phyloP scores from a whole-genome alignment of 2,329 filamentous ascomycete species.

The Juglanconis sp. region DNA sequence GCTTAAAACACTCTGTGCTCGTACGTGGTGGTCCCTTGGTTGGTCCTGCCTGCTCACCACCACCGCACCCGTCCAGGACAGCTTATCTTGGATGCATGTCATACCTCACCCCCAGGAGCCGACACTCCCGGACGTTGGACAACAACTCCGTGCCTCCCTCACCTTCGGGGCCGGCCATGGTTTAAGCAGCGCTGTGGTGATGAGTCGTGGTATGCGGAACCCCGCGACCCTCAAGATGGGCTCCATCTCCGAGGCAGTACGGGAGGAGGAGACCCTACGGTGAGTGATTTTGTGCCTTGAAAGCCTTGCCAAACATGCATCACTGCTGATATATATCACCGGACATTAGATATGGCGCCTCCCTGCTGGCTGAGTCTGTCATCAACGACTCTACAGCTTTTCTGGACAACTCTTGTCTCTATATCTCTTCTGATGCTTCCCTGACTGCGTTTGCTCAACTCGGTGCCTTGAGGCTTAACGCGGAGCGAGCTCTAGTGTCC shows the following conservation, averaged over 20 bases:
- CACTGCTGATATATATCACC: not conserved
- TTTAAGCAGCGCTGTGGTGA: not conserved
- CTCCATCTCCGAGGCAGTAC: not conserved
- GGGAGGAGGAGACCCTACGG: not conserved
- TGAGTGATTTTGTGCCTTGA: not conserved
- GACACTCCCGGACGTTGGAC: too few species aligned
- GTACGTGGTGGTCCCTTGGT: too few species aligned
- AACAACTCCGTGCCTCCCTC: not conserved
- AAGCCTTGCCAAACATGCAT: not conserved
- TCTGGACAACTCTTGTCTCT: not conserved
- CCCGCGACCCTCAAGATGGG: not conserved
- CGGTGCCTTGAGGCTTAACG: conserved; percentile 39
- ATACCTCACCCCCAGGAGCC: too few species aligned
- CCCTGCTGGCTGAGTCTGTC: conserved; percentile 1
- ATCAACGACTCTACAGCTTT: not conserved
- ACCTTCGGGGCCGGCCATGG: not conserved
- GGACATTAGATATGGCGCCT: not conserved
- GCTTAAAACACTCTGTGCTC: too few species aligned
- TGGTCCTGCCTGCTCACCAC: too few species aligned
- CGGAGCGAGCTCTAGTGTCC: conserved; percentile 31
- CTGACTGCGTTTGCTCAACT: conserved; percentile 38
- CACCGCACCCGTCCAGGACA: too few species aligned
- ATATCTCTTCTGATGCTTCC: not conserved
- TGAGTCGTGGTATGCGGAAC: not conserved
- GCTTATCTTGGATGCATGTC: too few species aligned